A percentile compares a stretch with the other conserved stretches of the same genome.
Evolutionary conservation across 2,329 filamentous ascomycete species (phyloP).

Genomic region (Phialemoniopsis sp.): DNA sequence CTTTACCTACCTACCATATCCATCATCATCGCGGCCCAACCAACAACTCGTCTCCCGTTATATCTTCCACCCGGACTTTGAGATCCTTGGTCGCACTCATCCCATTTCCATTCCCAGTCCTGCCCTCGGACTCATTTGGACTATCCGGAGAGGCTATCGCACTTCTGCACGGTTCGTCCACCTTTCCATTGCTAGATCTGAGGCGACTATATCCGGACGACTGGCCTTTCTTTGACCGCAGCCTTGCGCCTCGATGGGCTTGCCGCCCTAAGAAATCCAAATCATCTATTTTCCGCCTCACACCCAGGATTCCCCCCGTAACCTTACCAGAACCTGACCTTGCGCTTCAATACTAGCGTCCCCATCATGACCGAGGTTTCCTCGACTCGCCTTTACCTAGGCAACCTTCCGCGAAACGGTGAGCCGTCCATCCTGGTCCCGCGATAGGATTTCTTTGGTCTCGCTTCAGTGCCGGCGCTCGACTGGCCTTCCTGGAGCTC

Average conservation of each 20-base stretch:
- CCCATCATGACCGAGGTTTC: conserved; percentile 80
- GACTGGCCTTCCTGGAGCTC: too few species aligned
- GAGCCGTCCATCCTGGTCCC: conserved; percentile 30
- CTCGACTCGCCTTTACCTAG: conserved; percentile 87
- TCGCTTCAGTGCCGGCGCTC: not conserved
- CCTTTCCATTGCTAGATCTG: not conserved
- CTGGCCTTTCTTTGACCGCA: not conserved
- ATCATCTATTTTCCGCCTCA: conserved; percentile 3
- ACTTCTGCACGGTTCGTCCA: not conserved
- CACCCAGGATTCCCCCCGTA: conserved; percentile 2
- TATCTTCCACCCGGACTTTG: too few species aligned
- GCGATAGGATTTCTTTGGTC: conserved; percentile 1
- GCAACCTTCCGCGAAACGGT: conserved; percentile 93
- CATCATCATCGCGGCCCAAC: too few species aligned
- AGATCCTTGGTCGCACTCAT: too few species aligned
- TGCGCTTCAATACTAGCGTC: conserved; percentile 5
- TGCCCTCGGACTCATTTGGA: too few species aligned
- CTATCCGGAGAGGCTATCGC: too few species aligned
- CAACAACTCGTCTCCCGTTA: too few species aligned
- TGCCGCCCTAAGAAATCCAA: too few species aligned
- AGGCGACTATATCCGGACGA: not conserved
- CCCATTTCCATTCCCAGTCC: too few species aligned
- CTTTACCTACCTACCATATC: too few species aligned
- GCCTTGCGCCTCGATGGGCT: not conserved
- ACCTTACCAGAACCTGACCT: conserved; percentile 5